Conservation (phyloP, 2,329 filamentous ascomycete species). For the Aspergillus caelatus region DNA sequence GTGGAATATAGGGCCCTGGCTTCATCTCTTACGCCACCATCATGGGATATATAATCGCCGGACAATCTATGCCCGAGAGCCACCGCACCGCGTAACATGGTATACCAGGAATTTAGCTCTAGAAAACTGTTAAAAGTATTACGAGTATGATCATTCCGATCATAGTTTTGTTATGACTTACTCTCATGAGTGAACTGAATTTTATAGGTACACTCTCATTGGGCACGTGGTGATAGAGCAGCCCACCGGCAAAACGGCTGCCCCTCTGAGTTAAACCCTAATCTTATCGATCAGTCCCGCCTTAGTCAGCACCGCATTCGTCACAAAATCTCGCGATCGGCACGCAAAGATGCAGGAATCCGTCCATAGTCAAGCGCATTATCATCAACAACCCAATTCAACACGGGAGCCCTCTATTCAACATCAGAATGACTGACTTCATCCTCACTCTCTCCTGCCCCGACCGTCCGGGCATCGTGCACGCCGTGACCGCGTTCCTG, state of each 20-base stretch:
- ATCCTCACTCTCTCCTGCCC: slow-evolving; percentile 82
- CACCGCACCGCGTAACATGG: too few species aligned
- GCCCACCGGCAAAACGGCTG: neutral
- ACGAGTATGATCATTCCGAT: too few species aligned
- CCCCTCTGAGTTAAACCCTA: slow-evolving; percentile 10
- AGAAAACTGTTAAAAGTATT: neutral
- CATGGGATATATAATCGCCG: too few species aligned
- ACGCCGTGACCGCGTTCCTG: slow-evolving; percentile 78
- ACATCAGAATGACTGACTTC: slow-evolving; percentile 56
- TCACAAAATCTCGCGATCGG: slow-evolving; percentile 7
- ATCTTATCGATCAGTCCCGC: slow-evolving; percentile 22
- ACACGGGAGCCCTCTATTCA: slow-evolving; percentile 21
- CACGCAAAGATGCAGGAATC: neutral
- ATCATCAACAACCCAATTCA: slow-evolving; percentile 22
- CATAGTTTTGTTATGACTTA: too few species aligned
- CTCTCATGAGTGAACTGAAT: neutral
- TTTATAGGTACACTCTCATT: neutral
- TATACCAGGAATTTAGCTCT: neutral
- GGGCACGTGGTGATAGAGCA: neutral
- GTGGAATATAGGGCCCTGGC: too few species aligned
- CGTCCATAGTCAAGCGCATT: neutral
- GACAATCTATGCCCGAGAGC: too few species aligned
- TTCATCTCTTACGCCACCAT: too few species aligned
- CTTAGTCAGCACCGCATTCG: slow-evolving; percentile 17
- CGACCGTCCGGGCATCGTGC: slow-evolving; percentile 81